Conservation (phyloP, 495 filamentous ascomycete species). For the Physcia stellaris region DNA sequence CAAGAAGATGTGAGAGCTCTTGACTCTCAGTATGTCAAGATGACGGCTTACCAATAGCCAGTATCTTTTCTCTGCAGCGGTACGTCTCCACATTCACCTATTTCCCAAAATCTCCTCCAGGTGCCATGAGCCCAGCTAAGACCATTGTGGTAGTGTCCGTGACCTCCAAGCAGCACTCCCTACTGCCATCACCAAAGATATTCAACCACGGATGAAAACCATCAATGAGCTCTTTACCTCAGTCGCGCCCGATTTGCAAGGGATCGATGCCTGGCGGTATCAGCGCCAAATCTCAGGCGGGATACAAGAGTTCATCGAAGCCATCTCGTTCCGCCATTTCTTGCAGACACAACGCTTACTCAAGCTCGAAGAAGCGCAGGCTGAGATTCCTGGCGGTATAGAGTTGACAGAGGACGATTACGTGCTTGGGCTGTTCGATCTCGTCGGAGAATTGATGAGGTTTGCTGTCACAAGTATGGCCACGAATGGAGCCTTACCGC, state of each 20-base stretch:
- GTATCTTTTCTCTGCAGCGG: conserved; percentile 90
- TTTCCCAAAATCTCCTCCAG: background rate
- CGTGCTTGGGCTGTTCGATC: conserved; percentile 79
- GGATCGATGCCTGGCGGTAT: conserved; percentile 75
- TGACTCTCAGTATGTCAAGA: background rate
- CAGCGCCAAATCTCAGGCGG: conserved; percentile 58
- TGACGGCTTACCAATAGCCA: conserved; percentile 20
- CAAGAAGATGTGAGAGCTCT: conserved; percentile 74
- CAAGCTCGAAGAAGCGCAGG: conserved; percentile 41
- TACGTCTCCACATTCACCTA: conserved; percentile 23
- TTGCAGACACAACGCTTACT: conserved; percentile 64
- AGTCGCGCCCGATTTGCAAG: conserved; percentile 58
- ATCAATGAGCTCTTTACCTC: conserved; percentile 53
- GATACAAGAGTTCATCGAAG: conserved; percentile 87
- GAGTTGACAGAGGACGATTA: conserved; percentile 72
- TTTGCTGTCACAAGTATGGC: conserved; percentile 78
- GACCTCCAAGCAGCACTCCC: conserved; percentile 51
- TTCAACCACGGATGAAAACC: conserved; percentile 44
- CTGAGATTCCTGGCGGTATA: conserved; percentile 38
- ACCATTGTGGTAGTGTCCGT: too few relatives aligned
- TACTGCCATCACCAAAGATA: conserved; percentile 46
- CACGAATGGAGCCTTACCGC: conserved; percentile 41
- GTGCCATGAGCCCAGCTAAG: too few relatives aligned
- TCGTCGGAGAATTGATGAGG: conserved; percentile 90
- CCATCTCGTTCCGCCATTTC: conserved; percentile 76